Base-by-base conservation (phyloP, 805 yeast genomes). In the Priceomyces castillae region DNA sequence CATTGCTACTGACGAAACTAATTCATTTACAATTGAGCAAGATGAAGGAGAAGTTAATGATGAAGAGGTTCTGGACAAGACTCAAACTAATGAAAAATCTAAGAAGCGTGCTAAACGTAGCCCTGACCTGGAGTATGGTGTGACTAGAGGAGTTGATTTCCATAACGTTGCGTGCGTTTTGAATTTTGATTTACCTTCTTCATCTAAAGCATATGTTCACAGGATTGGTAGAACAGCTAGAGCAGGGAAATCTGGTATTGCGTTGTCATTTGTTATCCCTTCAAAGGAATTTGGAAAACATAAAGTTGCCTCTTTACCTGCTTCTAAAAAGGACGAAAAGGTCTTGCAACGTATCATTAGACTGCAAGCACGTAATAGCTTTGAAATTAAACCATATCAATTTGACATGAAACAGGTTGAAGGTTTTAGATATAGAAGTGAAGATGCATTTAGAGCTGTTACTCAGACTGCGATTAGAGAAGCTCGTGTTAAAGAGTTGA, bases 181-280 rank as follows among this genome's bases (percentile, higher is more conserved):
- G 51, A 94, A 94, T 66, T 94, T 94, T 62, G 99, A 94, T 61
- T 71, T 94, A 54, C 99, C 99, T 33, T 78, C 87, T 3, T 82
- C 95, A 7, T 83, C 97, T 4, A 86, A 84, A 59, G 80, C 95
- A 2, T 94, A 94, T 60, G 83, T 89, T 23, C 99, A 94, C 65
- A 79, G 99, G 61, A 80, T 94, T 30, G 99, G 99, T 40, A 82
- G 99, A 71, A 94, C 99, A 3, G 99, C 99, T 4, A 82, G 99
- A 67, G 98, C 96, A 6, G 96, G 97, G 42, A 90, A 88, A 60
- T 76, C 94, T 1, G 99, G 99, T 46, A 90, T 89, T 79, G 86
- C 98, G 0, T 74, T 94, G 43, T 90, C 97, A 14, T 94, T 92
- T 69, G 94, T 90, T 15, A 89, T 92, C 19, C 86, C 94, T 20